Conservation (phyloP, 768 basidiomycete species). For the Lactarius evosmus region DNA sequence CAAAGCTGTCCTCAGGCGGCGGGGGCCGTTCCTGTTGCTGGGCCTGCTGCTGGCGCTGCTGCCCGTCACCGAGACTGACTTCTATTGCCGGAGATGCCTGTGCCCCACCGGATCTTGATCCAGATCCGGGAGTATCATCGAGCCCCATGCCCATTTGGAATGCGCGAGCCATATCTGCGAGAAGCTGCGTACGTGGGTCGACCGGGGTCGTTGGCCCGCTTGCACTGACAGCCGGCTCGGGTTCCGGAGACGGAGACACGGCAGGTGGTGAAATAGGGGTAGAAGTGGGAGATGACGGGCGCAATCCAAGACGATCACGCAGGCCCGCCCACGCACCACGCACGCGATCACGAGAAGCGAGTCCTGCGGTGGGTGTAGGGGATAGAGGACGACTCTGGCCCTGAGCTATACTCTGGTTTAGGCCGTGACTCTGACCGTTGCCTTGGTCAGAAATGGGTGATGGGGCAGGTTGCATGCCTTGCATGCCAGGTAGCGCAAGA, state of each 20-base stretch:
- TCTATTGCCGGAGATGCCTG: conserved; percentile 2
- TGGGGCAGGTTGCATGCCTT: conserved; percentile 15
- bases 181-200: conserved; percentile 61
- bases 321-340: conserved; percentile 66
- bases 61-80: conserved; percentile 12
- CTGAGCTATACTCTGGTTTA: not conserved
- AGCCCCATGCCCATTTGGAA: conserved; percentile 63
- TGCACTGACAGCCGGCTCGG: conserved; percentile 8
- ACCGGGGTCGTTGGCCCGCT: conserved; percentile 22
- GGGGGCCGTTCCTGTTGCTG: conserved; percentile 27
- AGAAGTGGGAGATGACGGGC: conserved; percentile 3
- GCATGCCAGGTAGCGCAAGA: conserved; percentile 40
- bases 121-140: conserved; percentile 9
- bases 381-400: conserved; percentile 37
- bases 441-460: conserved; percentile 1
- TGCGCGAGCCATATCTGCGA: conserved; percentile 78
- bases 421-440: conserved; percentile 1
- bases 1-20: conserved; percentile 67
- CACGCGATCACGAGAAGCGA: conserved; percentile 42
- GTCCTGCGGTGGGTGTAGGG: conserved; percentile 42
- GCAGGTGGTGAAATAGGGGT: not conserved
- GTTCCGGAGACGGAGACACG: conserved; percentile 5
- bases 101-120: conserved; percentile 1
- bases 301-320: conserved; percentile 61
- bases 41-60: conserved; percentile 6